Conservation (phyloP, 2,329 filamentous ascomycete genomes). For the Trichoderma koningiopsis region DNA sequence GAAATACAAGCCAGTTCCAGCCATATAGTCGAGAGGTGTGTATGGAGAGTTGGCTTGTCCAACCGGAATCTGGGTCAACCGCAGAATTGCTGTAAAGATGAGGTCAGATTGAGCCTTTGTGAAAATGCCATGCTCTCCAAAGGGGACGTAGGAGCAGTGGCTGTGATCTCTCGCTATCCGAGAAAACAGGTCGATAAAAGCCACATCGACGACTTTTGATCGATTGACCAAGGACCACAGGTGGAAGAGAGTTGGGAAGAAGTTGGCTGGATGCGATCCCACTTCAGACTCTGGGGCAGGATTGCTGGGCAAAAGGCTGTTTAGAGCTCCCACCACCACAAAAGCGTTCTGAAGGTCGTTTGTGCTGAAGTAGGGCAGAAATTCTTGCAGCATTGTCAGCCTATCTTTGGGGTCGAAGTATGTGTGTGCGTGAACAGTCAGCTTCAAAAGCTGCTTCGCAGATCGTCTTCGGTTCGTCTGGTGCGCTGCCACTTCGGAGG, state of each 20-base stretch:
- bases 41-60: slow-evolving; percentile 95
- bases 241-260: slow-evolving; percentile 93
- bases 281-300: slow-evolving; percentile 70
- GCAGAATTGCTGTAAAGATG: slow-evolving; percentile 87
- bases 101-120: slow-evolving; percentile 88
- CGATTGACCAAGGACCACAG: slow-evolving; percentile 92
- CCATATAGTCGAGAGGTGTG: slow-evolving; percentile 77
- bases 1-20: slow-evolving; percentile 81
- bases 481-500: slow-evolving; percentile 74
- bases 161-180: slow-evolving; percentile 84
- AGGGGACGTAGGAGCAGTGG: slow-evolving; percentile 72
- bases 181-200: slow-evolving; percentile 88
- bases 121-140: slow-evolving; percentile 86
- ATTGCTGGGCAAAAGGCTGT: slow-evolving; percentile 82
- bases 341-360: slow-evolving; percentile 91
- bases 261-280: slow-evolving; percentile 83
- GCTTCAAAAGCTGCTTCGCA: slow-evolving; percentile 73
- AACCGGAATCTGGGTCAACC: slow-evolving; percentile 92
- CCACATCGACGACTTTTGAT: slow-evolving; percentile 82
- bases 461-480: slow-evolving; percentile 58
- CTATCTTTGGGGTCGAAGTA: slow-evolving; percentile 92
- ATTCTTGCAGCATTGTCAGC: slow-evolving; percentile 76
- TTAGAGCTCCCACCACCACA: slow-evolving; percentile 85
- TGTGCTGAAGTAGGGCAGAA: slow-evolving; percentile 86
- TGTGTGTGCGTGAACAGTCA: slow-evolving; percentile 85